Evolutionary conservation across 176 grass and related monocot species (phyloP).

Genomic region (Saccharum officinarum): DNA sequence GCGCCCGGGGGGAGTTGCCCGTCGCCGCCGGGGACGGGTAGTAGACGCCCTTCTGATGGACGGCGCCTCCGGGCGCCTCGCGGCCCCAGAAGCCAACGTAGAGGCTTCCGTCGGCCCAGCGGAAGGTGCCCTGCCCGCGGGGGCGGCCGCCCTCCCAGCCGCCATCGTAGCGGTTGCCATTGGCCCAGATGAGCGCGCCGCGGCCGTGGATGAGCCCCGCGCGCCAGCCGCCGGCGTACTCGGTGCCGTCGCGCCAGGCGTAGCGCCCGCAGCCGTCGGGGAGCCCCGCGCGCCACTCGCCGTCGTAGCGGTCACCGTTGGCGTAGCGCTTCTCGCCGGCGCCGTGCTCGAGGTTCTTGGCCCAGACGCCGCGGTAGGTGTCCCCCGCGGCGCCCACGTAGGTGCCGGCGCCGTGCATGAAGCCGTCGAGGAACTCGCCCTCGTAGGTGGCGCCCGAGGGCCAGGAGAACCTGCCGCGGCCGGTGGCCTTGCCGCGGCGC

Average conservation of each 20-base stretch:
- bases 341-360: constrained; percentile 83
- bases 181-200: constrained; percentile 71
- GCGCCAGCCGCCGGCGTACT: constrained; percentile 75
- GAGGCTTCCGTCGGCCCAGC: constrained; percentile 78
- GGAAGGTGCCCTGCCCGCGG: constrained; percentile 71
- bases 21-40: constrained; percentile 59
- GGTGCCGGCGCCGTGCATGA: constrained; percentile 71
- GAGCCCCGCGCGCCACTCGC: constrained; percentile 70
- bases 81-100: constrained; percentile 79
- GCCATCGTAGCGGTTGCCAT: constrained; percentile 83
- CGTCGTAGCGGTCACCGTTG: constrained; percentile 79
- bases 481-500: constrained; percentile 66
- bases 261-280: constrained; percentile 76
- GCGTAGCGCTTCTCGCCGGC: constrained; percentile 73
- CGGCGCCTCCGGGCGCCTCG: constrained; percentile 39
- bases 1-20: constrained; percentile 44
- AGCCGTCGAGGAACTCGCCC: constrained; percentile 75
- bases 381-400: constrained; percentile 70
- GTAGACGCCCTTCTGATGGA: constrained; percentile 80
- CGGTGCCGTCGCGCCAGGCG: constrained; percentile 65
- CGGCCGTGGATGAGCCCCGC: constrained; percentile 71
- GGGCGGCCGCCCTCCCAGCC: constrained; percentile 80
- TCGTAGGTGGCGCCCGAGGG: constrained; percentile 83
- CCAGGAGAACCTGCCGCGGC: constrained; percentile 79
- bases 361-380: constrained; percentile 83